Evolutionary conservation across 192 early-diverging fungal genomes (phyloP).

Genomic region (Mortierella antarctica): DNA sequence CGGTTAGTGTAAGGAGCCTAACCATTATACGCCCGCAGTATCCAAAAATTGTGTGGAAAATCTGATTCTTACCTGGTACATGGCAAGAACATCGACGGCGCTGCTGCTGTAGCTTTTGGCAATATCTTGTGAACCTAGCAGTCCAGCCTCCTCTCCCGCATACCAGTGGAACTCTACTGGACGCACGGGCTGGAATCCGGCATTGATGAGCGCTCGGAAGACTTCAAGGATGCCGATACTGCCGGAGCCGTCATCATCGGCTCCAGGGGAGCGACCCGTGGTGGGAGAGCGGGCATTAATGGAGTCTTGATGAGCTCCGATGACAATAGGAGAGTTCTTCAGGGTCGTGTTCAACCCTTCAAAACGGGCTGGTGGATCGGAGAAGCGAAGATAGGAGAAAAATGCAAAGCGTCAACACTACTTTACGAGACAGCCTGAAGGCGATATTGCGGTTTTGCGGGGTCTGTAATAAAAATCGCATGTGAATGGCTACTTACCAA

Average conservation of each 20-base stretch:
- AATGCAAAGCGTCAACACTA: background rate
- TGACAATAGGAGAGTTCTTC: conserved; percentile 74
- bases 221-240: conserved; percentile 91
- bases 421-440: background rate
- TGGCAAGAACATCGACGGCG: conserved; percentile 72
- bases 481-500: conserved; percentile 21
- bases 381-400: background rate
- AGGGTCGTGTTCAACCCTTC: conserved; percentile 63
- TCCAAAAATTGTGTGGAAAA: background rate
- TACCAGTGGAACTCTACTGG: conserved; percentile 98
- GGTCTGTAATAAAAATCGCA: background rate
- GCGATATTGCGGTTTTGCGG: background rate
- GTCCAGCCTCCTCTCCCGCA: conserved; percentile 88
- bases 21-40: background rate
- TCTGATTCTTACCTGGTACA: conserved; percentile 73
- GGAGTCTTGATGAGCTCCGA: conserved; percentile 93
- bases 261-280: conserved; percentile 76
- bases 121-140: conserved; percentile 90
- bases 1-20: background rate
- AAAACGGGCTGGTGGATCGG: conserved; percentile 69
- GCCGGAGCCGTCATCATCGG: conserved; percentile 92
- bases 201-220: conserved; percentile 75
- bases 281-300: conserved; percentile 87
- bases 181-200: conserved; percentile 74
- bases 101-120: conserved; percentile 72